Conservation (phyloP, 1,284 basidiomycete species). For the Apiotrichum sp. region DNA sequence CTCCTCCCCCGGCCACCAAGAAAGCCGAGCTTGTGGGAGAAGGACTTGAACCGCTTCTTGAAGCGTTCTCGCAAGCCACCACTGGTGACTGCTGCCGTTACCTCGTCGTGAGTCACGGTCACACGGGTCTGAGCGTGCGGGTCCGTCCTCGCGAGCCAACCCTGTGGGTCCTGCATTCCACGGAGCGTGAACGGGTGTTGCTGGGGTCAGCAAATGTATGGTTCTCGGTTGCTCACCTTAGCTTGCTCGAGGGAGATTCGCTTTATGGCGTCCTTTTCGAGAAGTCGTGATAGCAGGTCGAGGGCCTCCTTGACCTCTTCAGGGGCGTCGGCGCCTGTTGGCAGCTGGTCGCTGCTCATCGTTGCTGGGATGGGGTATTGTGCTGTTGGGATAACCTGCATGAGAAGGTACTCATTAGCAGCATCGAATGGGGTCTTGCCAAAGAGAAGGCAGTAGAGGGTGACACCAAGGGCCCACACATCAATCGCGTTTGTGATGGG, state of each 20-base stretch:
- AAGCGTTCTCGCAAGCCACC: constrained; percentile 37
- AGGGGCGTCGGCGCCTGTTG: constrained; percentile 51
- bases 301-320: constrained; percentile 56
- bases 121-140: constrained; percentile 57
- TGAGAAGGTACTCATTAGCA: constrained; percentile 71
- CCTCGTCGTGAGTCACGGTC: constrained; percentile 71
- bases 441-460: constrained; percentile 89
- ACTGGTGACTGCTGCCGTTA: constrained; percentile 61
- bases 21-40: constrained; percentile 31
- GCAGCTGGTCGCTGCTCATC: constrained; percentile 69
- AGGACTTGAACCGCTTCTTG: constrained; percentile 34
- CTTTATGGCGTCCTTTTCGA: constrained; percentile 74
- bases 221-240: constrained; percentile 48
- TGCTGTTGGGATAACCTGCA: constrained; percentile 72
- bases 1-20: constrained; percentile 24
- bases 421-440: constrained; percentile 68
- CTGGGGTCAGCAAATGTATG: constrained; percentile 40
- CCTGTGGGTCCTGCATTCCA: constrained; percentile 62
- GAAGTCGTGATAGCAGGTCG: constrained; percentile 64
- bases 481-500: constrained; percentile 92
- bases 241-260: constrained; percentile 77
- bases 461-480: constrained; percentile 99
- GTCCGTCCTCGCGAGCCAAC: constrained; percentile 75
- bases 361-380: constrained; percentile 65
- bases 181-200: constrained; percentile 65